phyloP scores from a whole-genome alignment of 176 grass and related monocot genomes.

The Carex cristatella region DNA sequence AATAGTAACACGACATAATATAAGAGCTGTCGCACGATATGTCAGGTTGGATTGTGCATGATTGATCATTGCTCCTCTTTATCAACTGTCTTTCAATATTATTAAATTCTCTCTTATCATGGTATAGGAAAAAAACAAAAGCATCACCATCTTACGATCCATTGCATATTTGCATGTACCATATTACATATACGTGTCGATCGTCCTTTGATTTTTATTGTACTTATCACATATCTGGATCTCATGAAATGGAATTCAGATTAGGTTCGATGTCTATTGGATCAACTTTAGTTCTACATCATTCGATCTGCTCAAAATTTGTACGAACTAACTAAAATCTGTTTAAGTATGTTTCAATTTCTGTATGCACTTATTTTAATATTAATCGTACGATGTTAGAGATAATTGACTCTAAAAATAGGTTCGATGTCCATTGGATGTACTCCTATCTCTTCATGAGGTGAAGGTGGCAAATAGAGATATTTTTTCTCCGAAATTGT shows the following conservation, averaged over 20 bases:
- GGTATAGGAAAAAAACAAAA: constrained; percentile 11
- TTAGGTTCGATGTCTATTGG: no score
- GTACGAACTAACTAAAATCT: no score
- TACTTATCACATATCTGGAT: not conserved
- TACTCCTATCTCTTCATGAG: not conserved
- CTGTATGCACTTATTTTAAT: no score
- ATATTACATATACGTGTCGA: not conserved
- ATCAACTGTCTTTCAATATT: constrained; percentile 23
- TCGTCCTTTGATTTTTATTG: not conserved
- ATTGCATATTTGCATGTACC: not conserved
- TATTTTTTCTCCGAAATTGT: not conserved
- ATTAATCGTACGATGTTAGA: no score
- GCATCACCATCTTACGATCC: not conserved
- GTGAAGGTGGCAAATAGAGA: not conserved
- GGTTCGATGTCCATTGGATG: no score
- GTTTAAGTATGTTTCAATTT: no score
- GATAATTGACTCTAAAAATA: no score
- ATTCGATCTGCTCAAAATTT: no score
- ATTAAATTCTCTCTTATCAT: constrained; percentile 34
- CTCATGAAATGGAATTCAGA: not conserved
- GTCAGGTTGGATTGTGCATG: not conserved
- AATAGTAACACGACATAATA: not conserved
- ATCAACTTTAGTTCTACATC: no score
- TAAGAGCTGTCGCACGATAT: not conserved
- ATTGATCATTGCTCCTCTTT: constrained; percentile 32